phyloP scores from a whole-genome alignment of 2,329 filamentous ascomycete genomes.

The Penicillium rolfsii region DNA sequence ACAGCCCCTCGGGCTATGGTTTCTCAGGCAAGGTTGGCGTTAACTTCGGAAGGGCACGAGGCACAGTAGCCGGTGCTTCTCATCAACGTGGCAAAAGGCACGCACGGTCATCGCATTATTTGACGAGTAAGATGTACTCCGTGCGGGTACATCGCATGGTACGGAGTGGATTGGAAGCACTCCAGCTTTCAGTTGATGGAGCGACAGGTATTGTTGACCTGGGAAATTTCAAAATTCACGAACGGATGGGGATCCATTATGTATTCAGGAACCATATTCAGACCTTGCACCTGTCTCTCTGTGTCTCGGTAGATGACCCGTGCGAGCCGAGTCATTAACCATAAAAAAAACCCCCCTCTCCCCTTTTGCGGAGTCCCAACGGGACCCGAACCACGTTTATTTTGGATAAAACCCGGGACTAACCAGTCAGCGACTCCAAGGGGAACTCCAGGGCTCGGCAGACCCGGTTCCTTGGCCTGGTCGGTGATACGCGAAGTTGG shows the following conservation, averaged over 20 bases:
- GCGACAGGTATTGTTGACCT: background rate
- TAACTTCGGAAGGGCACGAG: background rate
- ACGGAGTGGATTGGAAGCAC: too few relatives aligned
- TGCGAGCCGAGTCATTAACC: constrained; percentile 1
- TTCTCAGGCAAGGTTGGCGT: background rate
- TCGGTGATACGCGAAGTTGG: background rate
- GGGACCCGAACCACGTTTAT: constrained; percentile 2
- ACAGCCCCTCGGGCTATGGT: background rate
- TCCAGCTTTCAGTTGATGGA: too few relatives aligned
- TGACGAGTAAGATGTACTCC: background rate
- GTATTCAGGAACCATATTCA: background rate
- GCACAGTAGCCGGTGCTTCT: constrained; percentile 2
- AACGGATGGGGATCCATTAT: background rate
- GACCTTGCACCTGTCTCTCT: background rate
- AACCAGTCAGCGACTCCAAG: background rate
- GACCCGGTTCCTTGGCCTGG: background rate
- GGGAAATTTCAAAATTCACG: background rate
- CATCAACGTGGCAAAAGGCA: constrained; percentile 1
- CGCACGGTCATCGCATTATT: background rate
- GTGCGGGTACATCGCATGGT: too few relatives aligned
- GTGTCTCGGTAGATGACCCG: background rate
- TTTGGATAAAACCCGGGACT: constrained; percentile 17
- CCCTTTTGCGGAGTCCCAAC: constrained; percentile 4
- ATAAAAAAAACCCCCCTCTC: background rate
- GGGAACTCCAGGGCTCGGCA: background rate